phyloP scores from a whole-genome alignment of 2,329 filamentous ascomycete genomes.

The Diaporthe capsici region DNA sequence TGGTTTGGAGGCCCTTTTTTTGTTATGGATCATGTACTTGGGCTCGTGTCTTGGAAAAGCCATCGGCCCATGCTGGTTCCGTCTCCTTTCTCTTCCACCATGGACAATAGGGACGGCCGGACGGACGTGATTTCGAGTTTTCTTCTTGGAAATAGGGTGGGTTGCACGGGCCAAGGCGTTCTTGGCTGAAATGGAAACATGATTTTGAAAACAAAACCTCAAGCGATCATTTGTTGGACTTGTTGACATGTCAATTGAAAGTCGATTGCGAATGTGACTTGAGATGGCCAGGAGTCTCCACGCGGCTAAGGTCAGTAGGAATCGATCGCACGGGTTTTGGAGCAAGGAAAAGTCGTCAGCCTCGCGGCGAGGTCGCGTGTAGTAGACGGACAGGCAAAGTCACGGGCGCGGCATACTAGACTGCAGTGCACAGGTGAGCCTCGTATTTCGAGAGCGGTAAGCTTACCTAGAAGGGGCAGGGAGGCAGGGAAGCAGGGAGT shows the following conservation, averaged over 20 bases:
- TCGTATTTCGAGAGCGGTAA: slow-evolving; percentile 12
- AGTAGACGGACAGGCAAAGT: not conserved
- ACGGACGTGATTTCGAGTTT: slow-evolving; percentile 29
- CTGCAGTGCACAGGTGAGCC: not conserved
- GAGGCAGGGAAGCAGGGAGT: slow-evolving; percentile 6
- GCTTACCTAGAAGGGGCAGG: not conserved
- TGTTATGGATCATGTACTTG: slow-evolving; percentile 29
- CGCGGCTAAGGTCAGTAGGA: not conserved
- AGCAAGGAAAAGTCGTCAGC: not conserved
- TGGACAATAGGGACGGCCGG: slow-evolving; percentile 21
- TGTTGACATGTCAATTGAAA: not conserved
- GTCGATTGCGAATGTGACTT: not conserved
- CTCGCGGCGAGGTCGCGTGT: not conserved
- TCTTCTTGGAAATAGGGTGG: slow-evolving; percentile 31
- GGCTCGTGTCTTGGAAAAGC: slow-evolving; percentile 30
- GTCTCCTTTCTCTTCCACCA: slow-evolving; percentile 15
- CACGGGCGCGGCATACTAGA: not conserved
- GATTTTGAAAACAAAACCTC: slow-evolving; percentile 23
- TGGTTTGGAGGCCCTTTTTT: slow-evolving; percentile 36
- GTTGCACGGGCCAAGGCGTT: slow-evolving; percentile 42
- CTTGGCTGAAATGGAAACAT: slow-evolving; percentile 46
- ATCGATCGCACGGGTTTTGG: no score
- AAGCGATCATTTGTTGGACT: not conserved
- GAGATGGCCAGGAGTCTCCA: not conserved
- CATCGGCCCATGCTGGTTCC: not conserved